Percentiles rank a stretch among this genome's conserved stretches.
phyloP scores from a whole-genome alignment of 441 rosid species.

The Brassica balearica region DNA sequence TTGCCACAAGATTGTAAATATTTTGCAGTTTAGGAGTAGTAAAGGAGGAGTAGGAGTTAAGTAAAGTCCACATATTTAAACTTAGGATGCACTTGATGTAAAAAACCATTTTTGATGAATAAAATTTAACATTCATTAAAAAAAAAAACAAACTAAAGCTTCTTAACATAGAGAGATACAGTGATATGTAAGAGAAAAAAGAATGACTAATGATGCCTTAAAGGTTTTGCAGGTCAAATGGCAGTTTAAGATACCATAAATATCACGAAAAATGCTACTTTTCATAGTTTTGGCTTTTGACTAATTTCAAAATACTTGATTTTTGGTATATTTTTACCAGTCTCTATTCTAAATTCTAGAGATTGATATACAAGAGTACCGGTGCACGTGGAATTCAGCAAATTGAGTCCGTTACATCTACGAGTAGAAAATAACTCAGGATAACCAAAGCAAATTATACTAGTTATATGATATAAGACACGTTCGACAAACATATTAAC shows the following conservation, averaged over 20 bases:
- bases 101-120: no score
- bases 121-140: no score
- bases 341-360: background rate
- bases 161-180: background rate
- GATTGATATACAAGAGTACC: background rate
- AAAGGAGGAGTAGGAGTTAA: no score
- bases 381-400: constrained; percentile 4
- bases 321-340: background rate
- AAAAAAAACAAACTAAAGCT: background rate
- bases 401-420: background rate
- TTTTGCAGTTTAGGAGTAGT: no score
- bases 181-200: background rate
- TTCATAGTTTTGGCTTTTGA: background rate
- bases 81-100: no score
- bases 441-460: background rate
- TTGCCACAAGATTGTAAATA: no score
- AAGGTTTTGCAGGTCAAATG: background rate
- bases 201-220: background rate
- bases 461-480: background rate
- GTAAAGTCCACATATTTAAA: no score
- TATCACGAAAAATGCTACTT: background rate
- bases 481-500: background rate
- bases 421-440: constrained; percentile 5
- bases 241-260: background rate
- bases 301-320: background rate